Evolutionary conservation across 257 asterid genomes (phyloP), one percentile per base, ranked within the genome.

Genomic region (Lantana camara): DNA sequence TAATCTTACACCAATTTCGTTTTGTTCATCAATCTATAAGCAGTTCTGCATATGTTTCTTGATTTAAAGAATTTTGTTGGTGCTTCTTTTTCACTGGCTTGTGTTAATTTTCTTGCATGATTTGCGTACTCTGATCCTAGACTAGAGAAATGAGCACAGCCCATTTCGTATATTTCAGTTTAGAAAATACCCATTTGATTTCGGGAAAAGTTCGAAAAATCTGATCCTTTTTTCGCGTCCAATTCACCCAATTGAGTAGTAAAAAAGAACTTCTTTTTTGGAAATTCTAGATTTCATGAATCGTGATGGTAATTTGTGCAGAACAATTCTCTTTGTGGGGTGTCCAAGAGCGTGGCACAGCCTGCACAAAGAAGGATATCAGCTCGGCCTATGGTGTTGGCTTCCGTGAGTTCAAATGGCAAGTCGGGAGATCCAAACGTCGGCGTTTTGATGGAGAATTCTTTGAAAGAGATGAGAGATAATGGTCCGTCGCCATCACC

Each of bases 321-420:
- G 97, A 87, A 77, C 17, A 89, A 85, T 73, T 72, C 89, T 12
- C 75, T 89, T 50, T 75, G 53, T 38, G 91, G 97, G 57, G 83
- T 82, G 24, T 74, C 95, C 49, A 87, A 77, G 64, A 62, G 82
- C 72, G 73, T 80, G 83, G 56, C 83, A n/a, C 91, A 74, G 73
- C 79, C 79, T 16, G 29, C 78, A 11, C 82, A 72, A 57, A 74
- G 84, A 70, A 82, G 62, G 83, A 34, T 67, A 42, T 60, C 79
- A 47, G 70, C 80, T 40, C 92, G 90, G 34, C 42, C 75, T 9
- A 78, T 73, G 69, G 85, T 78, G 60, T 88, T 72, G 51, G 84
- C 88, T 61, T 82, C 86, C 5, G 88, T 65, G 78, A 76, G 82
- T 67, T 69, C 96, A 57, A 90, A 91, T 65, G 96, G 96, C 54